These are phyloP conservation scores for Dothistroma pini DNA, from an alignment of 2,329 filamentous ascomycete species.

Conservation along the genomic window DNA sequence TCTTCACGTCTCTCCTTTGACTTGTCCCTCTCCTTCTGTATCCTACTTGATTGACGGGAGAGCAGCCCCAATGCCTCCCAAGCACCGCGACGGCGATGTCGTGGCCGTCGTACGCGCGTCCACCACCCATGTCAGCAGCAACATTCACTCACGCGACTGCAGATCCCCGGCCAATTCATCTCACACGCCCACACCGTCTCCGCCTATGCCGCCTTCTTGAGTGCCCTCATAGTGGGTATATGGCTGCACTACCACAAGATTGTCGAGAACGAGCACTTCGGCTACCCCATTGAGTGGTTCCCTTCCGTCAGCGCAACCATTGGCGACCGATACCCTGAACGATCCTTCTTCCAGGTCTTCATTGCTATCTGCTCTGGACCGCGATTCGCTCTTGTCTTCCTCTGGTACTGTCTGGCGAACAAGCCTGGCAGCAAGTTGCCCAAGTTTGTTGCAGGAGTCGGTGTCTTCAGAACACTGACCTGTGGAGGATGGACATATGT, in stretches of 20 bases:
- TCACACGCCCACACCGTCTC: slow-evolving; percentile 80
- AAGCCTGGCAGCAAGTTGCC: slow-evolving; percentile 68
- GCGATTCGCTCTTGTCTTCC: slow-evolving; percentile 80
- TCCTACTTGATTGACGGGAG: slow-evolving; percentile 13
- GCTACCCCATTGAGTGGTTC: slow-evolving; percentile 56
- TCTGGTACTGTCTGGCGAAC: slow-evolving; percentile 88
- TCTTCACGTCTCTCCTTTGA: slow-evolving; percentile 6
- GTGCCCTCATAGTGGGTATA: slow-evolving; percentile 74
- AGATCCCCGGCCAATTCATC: slow-evolving; percentile 82
- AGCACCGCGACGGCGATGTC: slow-evolving; percentile 60
- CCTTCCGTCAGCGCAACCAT: slow-evolving; percentile 66
- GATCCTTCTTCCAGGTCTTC: slow-evolving; percentile 95
- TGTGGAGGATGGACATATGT: slow-evolving; percentile 99
- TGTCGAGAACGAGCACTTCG: slow-evolving; percentile 76
- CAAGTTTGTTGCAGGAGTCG: slow-evolving; percentile 74
- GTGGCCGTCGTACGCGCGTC: slow-evolving; percentile 53
- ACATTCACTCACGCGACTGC: slow-evolving; percentile 18
- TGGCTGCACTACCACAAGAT: slow-evolving; percentile 93
- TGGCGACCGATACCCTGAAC: slow-evolving; percentile 93
- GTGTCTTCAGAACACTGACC: slow-evolving; percentile 82
- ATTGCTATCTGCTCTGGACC: slow-evolving; percentile 96
- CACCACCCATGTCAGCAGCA: slow-evolving; percentile 10
- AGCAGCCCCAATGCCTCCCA: slow-evolving; percentile 51
- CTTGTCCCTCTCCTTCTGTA: slow-evolving; percentile 10
- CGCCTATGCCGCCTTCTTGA: slow-evolving; percentile 83